Evolutionary conservation across 768 basidiomycete species (phyloP).

Genomic region (Phanerodontia chrysosporium): DNA sequence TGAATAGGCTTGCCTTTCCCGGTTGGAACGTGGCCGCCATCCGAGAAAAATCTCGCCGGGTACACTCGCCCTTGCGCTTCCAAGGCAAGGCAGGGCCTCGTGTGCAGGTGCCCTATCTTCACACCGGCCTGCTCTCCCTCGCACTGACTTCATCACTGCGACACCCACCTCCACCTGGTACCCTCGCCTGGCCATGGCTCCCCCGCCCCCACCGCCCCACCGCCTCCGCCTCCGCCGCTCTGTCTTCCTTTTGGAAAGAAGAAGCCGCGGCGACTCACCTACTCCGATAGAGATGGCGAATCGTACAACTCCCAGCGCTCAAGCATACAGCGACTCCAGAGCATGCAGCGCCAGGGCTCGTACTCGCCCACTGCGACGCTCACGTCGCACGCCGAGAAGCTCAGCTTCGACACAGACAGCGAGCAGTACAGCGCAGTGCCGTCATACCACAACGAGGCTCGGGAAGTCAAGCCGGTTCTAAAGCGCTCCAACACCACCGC

Average conservation of each 20-base stretch:
- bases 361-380: constrained; percentile 33
- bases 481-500: constrained; percentile 16
- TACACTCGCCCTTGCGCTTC: constrained; percentile 9
- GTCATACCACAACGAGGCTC: constrained; percentile 11
- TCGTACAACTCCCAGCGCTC: constrained; percentile 22
- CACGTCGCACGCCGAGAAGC: constrained; percentile 29
- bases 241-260: constrained; percentile 26
- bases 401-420: constrained; percentile 28
- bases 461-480: constrained; percentile 20
- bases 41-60: constrained; percentile 9
- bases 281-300: constrained; percentile 21
- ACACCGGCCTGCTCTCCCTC: constrained; percentile 7
- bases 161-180: constrained; percentile 16
- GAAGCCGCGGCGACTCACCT: constrained; percentile 19
- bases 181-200: constrained; percentile 18
- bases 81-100: constrained; percentile 17
- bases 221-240: constrained; percentile 26
- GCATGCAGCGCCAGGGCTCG: constrained; percentile 17
- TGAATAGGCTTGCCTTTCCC: background rate
- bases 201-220: constrained; percentile 29
- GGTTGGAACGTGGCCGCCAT: constrained; percentile 9
- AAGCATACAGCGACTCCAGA: constrained; percentile 22
- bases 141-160: constrained; percentile 17
- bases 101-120: constrained; percentile 18
- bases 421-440: constrained; percentile 19